phyloP scores from a whole-genome alignment of 306 rosid genomes.

The Cucumis hystrix region DNA sequence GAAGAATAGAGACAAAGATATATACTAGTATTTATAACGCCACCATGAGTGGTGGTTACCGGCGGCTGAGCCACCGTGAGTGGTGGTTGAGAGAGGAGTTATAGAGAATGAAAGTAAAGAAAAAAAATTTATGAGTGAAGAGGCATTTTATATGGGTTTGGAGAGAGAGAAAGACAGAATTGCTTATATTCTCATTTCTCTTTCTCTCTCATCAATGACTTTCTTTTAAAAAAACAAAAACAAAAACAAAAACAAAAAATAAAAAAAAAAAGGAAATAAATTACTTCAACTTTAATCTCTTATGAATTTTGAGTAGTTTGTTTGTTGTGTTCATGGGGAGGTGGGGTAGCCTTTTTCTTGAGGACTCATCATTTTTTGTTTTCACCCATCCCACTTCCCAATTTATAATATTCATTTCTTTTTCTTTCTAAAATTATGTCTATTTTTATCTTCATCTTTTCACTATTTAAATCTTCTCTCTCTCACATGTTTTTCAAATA shows the following conservation, averaged over 20 bases:
- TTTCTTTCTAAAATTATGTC: not conserved
- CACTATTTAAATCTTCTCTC: not conserved
- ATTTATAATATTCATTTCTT: not conserved
- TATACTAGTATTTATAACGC: not conserved
- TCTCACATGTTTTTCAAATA: too few relatives aligned
- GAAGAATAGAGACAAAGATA: not conserved
- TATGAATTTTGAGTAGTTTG: not conserved
- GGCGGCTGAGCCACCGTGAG: not conserved
- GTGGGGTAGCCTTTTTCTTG: not conserved
- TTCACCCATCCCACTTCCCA: not conserved
- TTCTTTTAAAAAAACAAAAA: not conserved
- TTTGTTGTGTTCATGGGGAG: not conserved
- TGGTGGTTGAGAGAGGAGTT: not conserved
- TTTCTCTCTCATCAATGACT: slow-evolving; percentile 14
- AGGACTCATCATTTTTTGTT: not conserved
- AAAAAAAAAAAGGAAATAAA: not conserved
- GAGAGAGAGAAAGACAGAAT: slow-evolving; percentile 25
- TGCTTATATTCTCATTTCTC: not conserved
- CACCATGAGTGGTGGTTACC: not conserved
- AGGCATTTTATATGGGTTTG: slow-evolving; percentile 3
- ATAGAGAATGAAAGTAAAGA: not conserved
- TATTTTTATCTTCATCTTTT: too few relatives aligned
- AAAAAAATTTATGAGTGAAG: slow-evolving; percentile 8
- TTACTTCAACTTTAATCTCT: not conserved
- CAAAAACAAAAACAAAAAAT: too few relatives aligned